Evolutionary conservation across 495 filamentous ascomycete species (phyloP), one percentile per base, ranked within the genome.

Genomic region (Patellaria atrata): DNA sequence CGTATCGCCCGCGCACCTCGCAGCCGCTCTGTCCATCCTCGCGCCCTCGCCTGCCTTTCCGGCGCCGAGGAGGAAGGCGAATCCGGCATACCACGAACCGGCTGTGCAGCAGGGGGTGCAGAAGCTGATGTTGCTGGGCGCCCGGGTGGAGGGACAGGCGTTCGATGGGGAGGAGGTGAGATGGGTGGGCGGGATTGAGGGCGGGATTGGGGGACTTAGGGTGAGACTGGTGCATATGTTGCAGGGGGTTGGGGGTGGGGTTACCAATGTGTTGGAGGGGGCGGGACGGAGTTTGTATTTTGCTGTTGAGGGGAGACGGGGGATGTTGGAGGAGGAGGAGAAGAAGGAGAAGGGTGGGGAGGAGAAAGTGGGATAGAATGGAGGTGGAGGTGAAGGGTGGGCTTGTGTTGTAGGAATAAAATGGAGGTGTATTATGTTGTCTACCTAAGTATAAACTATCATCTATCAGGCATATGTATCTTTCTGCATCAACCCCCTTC

Each of bases 81-180:
- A 73, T 50, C 83, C 85, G 0, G 76, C 73, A 2, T 87, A 86
- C 58, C 66, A 86, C 57, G 86, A 94, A 31, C 58, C 68, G 1
- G 54, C 65, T 9, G 76, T 82, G 25, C 82, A 92, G 60, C 66
- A 55, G 32, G 91, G 82, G 25, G 51, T 96, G 48, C 73, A 79
- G 55, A 97, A 97, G 59, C 56, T 96, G 37, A 59, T 91, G 54
- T 48, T 97, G 22, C 57, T 96, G 27, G 91, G 82, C 36, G 85
- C 85, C 12, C 67, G 89, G 35, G 71, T 93, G 16, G 74, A 79
- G 45, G 79, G 78, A 40, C 72, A 70, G 59, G 78, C 84, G 27
- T 82, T 96, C 47, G 91, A 97, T 58, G 50, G 66, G 19, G 75
- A 76, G 12, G 76, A 81, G 43, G 63, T 81, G 37, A 78, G 74